A percentile compares a stretch with the other conserved stretches of the same genome.
Evolutionary conservation across 208 protist genomes (phyloP).

Genomic region (Lotmaria passim): DNA sequence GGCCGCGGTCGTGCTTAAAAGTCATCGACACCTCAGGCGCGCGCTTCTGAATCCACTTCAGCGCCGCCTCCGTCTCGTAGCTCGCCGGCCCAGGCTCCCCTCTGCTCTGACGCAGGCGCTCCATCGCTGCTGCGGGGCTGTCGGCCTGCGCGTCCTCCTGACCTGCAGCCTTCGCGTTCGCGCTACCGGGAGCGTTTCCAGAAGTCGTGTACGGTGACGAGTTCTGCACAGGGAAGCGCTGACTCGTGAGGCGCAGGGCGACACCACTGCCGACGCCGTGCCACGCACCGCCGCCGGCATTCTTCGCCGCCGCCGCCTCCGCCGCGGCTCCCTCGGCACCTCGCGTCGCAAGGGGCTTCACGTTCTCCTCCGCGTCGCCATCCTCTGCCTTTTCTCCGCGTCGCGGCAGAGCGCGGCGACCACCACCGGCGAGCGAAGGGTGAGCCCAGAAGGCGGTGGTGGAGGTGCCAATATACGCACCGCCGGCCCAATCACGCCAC

Average conservation of each 20-base stretch:
- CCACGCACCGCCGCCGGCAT: slow-evolving; percentile 6
- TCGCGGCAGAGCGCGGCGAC: slow-evolving; percentile 13
- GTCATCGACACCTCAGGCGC: slow-evolving; percentile 35
- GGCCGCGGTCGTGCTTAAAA: slow-evolving; percentile 33
- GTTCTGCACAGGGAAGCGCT: slow-evolving; percentile 21
- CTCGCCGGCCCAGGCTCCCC: slow-evolving; percentile 30
- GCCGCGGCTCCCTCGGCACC: not conserved
- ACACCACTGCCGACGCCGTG: slow-evolving; percentile 37
- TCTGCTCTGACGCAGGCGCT: slow-evolving; percentile 16
- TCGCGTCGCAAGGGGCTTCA: too few relatives aligned
- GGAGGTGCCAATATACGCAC: slow-evolving; percentile 31
- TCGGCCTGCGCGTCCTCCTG: not conserved
- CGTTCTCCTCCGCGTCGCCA: not conserved
- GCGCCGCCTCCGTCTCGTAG: slow-evolving; percentile 30
- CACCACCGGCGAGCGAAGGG: slow-evolving; percentile 23
- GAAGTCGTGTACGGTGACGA: not conserved
- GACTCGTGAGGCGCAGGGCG: slow-evolving; percentile 32
- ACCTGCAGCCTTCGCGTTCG: not conserved
- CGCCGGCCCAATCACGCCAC: slow-evolving; percentile 37
- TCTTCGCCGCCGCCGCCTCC: not conserved
- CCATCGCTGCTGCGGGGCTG: not conserved
- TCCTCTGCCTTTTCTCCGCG: not conserved
- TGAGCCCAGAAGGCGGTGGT: slow-evolving; percentile 31
- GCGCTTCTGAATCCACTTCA: slow-evolving; percentile 16
- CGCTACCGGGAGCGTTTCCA: not conserved